Base-by-base conservation (phyloP, 2,329 filamentous ascomycete genomes). In the Venturia oleaginea region DNA sequence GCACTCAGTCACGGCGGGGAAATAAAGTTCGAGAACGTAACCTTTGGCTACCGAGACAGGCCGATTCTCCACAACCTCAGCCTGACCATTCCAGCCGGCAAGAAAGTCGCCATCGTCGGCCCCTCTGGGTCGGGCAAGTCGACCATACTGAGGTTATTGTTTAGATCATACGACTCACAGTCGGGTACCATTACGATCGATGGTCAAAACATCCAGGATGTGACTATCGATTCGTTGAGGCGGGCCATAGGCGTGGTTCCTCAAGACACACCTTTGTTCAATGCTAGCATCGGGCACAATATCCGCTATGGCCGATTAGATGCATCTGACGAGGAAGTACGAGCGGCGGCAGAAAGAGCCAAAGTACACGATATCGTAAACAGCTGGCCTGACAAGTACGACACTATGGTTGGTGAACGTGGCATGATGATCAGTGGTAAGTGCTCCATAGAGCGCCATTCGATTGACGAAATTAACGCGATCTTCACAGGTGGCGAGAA, bases 101-200 rank as follows among this genome's bases (percentile, higher is more conserved):
- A 96, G 77, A 99, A 97, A 76, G 88, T 97, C 60, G 94, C 94
- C 64, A 86, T 99, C 66, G 94, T 99, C 22, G 95, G 94, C 0
- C 93, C 94, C 0, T 95, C 90, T 68, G 94, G 94, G 37, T 97
- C 94, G 75, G 94, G 94, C 67, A 99, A 99, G 76, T 96, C 92
- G 3, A 99, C 94, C 0, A 87, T 99, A 59, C 79, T 99, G 22
- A 86, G 92, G 59, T 83, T 99, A 0, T 81, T 99, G 11, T 99
- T 97, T 82, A 88, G 95, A 30, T 99, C 87, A 73, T 99, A 97
- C 75, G 94, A 99, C 71, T 87, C 91, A 0, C 88, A 97, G 70
- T 79, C 80, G 43, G 94, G 94, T 0, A 86, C 89, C 63, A 96
- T 99, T 71, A 79, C 93, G 54, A 91, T 99, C 66, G 94, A 99